A percentile compares a stretch with the other conserved stretches of the same genome.
Conservation (phyloP, 148 eudicot species). For the Rhododendron molle region DNA sequence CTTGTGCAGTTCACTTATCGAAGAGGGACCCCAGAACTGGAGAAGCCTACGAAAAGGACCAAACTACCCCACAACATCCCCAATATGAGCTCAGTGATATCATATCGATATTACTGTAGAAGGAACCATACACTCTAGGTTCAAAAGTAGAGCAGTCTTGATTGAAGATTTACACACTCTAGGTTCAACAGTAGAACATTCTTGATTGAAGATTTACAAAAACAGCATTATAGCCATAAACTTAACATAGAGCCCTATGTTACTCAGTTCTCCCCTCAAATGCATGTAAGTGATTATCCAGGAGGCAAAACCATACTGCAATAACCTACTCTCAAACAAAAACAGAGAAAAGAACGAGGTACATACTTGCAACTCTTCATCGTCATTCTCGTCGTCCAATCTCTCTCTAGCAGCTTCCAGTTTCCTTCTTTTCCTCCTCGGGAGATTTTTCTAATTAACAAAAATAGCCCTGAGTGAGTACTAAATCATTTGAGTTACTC, state of each 20-base stretch:
- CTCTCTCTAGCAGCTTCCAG: slow-evolving; percentile 91
- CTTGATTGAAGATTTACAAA: not conserved
- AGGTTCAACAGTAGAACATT: not conserved
- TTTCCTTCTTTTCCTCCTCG: slow-evolving; percentile 91
- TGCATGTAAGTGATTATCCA: not conserved
- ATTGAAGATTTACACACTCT: not conserved
- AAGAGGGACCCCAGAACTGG: not conserved
- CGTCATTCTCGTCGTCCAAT: slow-evolving; percentile 67
- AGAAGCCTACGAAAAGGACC: not conserved
- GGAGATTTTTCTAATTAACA: slow-evolving; percentile 68
- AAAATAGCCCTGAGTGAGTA: not conserved
- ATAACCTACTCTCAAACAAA: not conserved
- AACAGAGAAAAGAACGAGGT: not conserved
- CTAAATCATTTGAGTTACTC: not conserved
- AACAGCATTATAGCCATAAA: not conserved
- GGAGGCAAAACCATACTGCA: not conserved
- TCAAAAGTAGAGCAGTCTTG: not conserved
- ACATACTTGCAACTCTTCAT: slow-evolving; percentile 40
- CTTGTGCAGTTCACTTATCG: not conserved
- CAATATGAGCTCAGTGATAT: not conserved
- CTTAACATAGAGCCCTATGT: slow-evolving; percentile 1
- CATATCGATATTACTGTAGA: not conserved
- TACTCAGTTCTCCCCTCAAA: not conserved
- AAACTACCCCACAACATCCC: not conserved
- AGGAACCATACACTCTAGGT: not conserved